Base-by-base conservation (phyloP, 163 green algal genomes). In the Prototheca wickerhamii region DNA sequence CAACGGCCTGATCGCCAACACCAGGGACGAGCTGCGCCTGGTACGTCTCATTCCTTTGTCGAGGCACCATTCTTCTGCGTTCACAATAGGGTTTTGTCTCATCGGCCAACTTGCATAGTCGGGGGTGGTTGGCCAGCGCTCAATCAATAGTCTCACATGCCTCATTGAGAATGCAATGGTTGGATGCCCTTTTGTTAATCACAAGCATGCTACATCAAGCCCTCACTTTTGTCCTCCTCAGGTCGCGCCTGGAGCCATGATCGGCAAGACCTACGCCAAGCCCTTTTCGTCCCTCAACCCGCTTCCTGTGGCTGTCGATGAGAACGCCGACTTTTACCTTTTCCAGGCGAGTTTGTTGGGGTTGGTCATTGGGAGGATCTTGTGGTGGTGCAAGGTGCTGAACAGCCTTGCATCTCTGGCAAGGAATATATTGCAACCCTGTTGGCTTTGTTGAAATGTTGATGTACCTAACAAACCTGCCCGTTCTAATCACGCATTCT, bases 231-330 rank as follows among this genome's bases (percentile, higher is more conserved):
- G 15, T 21, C 37, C 37, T 15, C 15, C 37, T 17, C 12, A 33
- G 18, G 52, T 34, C n/a, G 29, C 8, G 8, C 28, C 52, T 26
- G 52, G 52, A 6, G 25, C 35, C 18, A 34, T 58, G n/a, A 37
- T 58, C 52, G 52, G 52, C 25, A n/a, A 25, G 10, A 58, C 52
- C 52, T 58, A 26, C 18, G 52, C 52, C 28, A 58, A 58, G 26
- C 52, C 52, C 52, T 42, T 37, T 26, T 32, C 28, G n/a, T 28
- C 25, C n/a, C 25, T 35, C n/a, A 58, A 58, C 25, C 52, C 52
- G 25, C 23, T 34, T 6, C 52, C 52, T 15, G 25, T 58, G n/a
- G 7, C 28, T n/a, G 52, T 58, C 8, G 35, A 58, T 18, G n/a
- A 58, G 52, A 25, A 25, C 8, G 18, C 25, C 25, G 17, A 8